These are phyloP conservation scores for Claviceps quebecensis DNA, from an alignment of 2,329 filamentous ascomycete genomes.

Conservation along the genomic window DNA sequence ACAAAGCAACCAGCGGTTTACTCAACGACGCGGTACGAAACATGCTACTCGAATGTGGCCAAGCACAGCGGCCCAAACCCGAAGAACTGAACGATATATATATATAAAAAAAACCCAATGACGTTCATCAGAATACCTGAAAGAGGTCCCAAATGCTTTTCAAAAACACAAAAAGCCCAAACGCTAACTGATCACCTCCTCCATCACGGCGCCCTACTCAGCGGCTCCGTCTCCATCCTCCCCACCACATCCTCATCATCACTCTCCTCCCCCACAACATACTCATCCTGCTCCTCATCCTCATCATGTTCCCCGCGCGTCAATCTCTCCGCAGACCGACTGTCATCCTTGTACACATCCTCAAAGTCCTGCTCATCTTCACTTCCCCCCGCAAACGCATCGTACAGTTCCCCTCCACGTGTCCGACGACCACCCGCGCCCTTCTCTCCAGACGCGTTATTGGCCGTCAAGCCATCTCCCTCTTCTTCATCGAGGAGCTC, in stretches of 20 bases:
- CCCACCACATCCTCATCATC: slow-evolving; percentile 23
- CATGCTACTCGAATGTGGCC: too few relatives aligned
- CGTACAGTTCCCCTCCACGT: slow-evolving; percentile 81
- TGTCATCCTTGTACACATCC: slow-evolving; percentile 23
- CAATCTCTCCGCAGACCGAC: slow-evolving; percentile 15
- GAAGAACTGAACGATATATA: too few relatives aligned
- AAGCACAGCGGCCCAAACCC: too few relatives aligned
- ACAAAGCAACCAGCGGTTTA: too few relatives aligned
- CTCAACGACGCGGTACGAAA: too few relatives aligned
- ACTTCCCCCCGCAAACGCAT: slow-evolving; percentile 85
- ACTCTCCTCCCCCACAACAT: slow-evolving; percentile 36
- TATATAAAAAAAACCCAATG: too few relatives aligned
- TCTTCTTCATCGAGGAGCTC: slow-evolving; percentile 82
- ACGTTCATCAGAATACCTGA: too few relatives aligned
- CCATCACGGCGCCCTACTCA: slow-evolving; percentile 7
- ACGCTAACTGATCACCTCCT: not conserved
- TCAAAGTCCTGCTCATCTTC: slow-evolving; percentile 43
- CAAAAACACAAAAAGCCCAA: too few relatives aligned
- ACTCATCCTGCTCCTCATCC: slow-evolving; percentile 21
- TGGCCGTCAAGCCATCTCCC: slow-evolving; percentile 35
- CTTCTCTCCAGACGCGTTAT: slow-evolving; percentile 23
- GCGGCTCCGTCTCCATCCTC: slow-evolving; percentile 13
- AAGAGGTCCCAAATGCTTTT: too few relatives aligned
- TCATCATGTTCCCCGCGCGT: slow-evolving; percentile 11
- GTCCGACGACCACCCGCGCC: slow-evolving; percentile 32